phyloP scores from a whole-genome alignment of 2,329 filamentous ascomycete species.

The Ophiostoma quercus region DNA sequence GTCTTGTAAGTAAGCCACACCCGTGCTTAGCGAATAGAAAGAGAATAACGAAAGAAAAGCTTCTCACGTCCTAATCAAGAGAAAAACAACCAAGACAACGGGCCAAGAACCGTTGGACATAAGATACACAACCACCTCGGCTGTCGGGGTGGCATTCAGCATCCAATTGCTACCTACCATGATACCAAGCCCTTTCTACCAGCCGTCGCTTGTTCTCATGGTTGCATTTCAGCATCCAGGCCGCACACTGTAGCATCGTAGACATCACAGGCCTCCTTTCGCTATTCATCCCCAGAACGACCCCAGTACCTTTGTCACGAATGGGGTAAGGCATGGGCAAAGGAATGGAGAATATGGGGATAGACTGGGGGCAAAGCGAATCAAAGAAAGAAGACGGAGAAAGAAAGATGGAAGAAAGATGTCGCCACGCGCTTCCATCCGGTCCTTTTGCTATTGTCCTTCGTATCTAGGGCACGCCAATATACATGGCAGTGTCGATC shows the following conservation, averaged over 20 bases:
- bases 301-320: background rate
- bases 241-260: background rate
- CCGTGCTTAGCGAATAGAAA: background rate
- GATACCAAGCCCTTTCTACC: background rate
- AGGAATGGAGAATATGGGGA: background rate
- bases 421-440: background rate
- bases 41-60: background rate
- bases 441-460: background rate
- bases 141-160: slow-evolving; percentile 7
- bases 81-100: background rate
- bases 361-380: background rate
- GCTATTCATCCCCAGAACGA: background rate
- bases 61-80: background rate
- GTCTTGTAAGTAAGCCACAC: slow-evolving; percentile 12
- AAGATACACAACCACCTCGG: background rate
- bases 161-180: background rate
- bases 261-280: background rate
- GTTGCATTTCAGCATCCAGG: background rate
- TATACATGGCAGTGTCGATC: background rate
- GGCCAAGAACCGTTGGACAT: background rate
- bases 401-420: background rate
- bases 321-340: background rate
- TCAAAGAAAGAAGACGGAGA: too few species aligned
- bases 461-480: background rate
- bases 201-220: background rate